Conservation (phyloP, 2,329 filamentous ascomycete genomes). For the Cordyceps cateniannulata region DNA sequence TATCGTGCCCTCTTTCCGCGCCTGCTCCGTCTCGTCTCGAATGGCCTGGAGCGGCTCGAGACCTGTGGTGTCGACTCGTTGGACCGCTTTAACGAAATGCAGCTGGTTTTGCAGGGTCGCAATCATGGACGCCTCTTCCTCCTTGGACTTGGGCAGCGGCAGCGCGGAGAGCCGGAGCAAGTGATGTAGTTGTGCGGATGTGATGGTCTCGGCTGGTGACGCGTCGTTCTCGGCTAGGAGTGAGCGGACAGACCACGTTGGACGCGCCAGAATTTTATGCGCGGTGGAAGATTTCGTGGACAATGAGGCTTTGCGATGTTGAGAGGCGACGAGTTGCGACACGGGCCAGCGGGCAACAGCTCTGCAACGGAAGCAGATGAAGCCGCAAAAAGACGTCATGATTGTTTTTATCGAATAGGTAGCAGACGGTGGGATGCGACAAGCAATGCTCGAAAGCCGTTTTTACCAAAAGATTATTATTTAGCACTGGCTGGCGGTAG, state of each 20-base stretch:
- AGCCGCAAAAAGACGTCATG: not conserved
- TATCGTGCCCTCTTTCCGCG: constrained; percentile 53
- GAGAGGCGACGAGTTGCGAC: constrained; percentile 10
- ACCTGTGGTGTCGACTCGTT: constrained; percentile 66
- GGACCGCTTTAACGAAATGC: constrained; percentile 83
- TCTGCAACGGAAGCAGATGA: constrained; percentile 26
- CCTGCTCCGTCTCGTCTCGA: constrained; percentile 68
- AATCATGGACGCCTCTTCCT: constrained; percentile 66
- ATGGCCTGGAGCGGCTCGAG: constrained; percentile 72
- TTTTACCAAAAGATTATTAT: no score
- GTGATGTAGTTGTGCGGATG: constrained; percentile 66
- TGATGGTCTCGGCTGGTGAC: constrained; percentile 40
- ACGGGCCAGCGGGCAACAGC: constrained; percentile 20
- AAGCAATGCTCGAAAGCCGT: not conserved
- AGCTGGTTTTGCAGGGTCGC: constrained; percentile 73
- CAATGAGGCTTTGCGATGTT: constrained; percentile 11
- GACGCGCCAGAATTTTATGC: constrained; percentile 54
- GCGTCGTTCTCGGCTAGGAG: constrained; percentile 43
- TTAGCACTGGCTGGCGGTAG: not conserved
- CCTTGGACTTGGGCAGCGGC: constrained; percentile 56
- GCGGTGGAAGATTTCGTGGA: constrained; percentile 17
- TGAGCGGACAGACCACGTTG: constrained; percentile 77
- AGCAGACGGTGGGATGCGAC: no score
- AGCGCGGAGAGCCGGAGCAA: constrained; percentile 86
- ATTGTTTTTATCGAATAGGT: no score